Percentiles rank a stretch among this genome's conserved stretches.
Evolutionary conservation across 305 asterid genomes (phyloP).

Genomic region (Solanum hybrid): DNA sequence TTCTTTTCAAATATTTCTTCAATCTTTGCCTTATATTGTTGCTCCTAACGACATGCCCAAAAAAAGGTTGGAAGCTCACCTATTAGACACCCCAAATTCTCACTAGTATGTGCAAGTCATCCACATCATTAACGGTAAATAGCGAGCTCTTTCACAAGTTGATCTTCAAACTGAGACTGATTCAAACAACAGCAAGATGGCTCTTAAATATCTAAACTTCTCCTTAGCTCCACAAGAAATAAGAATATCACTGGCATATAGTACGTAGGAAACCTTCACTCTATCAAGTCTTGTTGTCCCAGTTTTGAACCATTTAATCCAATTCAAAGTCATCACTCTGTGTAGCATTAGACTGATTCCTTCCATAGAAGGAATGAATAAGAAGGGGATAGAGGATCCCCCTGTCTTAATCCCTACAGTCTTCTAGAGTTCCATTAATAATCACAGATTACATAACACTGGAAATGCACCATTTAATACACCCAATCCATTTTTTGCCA

Average conservation of each 20-base stretch:
- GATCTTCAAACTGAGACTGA: not conserved
- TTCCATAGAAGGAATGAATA: not conserved
- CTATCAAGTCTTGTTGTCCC: not conserved
- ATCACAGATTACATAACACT: not conserved
- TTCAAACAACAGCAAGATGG: not conserved
- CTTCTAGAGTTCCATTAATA: not conserved
- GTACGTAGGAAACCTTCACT: not conserved
- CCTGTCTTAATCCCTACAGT: not conserved
- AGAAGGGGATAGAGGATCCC: not conserved
- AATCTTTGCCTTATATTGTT: not conserved
- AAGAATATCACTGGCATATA: not conserved
- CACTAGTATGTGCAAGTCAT: not conserved
- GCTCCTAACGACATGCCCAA: not conserved
- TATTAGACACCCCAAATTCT: not conserved
- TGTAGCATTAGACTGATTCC: not conserved
- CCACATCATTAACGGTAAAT: not conserved
- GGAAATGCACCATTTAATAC: not conserved
- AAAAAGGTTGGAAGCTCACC: not conserved
- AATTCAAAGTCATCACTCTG: not conserved
- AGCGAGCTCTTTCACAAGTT: not conserved
- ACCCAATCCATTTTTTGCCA: not conserved
- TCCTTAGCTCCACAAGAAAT: not conserved
- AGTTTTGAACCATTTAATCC: not conserved
- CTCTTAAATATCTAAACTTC: not conserved
- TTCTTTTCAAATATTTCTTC: not conserved